Conservation (phyloP, 1,284 basidiomycete genomes). For the Moniliophthora roreri region DNA sequence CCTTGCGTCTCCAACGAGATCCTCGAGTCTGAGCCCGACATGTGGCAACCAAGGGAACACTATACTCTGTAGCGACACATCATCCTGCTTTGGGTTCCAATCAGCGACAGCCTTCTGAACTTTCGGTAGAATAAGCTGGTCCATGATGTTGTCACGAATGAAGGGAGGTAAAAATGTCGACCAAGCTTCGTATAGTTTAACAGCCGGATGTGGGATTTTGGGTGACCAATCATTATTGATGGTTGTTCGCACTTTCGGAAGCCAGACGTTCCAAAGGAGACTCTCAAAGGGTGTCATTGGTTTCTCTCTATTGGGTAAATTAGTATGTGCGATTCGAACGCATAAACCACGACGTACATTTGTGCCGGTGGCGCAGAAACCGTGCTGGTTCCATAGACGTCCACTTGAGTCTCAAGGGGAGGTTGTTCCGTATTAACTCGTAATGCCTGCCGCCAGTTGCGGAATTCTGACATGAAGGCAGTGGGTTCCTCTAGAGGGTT, state of each 20-base stretch:
- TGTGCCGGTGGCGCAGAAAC: constrained; percentile 29
- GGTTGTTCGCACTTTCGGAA: constrained; percentile 88
- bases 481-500: constrained; percentile 69
- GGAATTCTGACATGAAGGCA: constrained; percentile 62
- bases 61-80: constrained; percentile 70
- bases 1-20: constrained; percentile 81
- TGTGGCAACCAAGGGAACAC: constrained; percentile 97
- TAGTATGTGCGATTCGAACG: constrained; percentile 5
- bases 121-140: constrained; percentile 94
- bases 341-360: constrained; percentile 33
- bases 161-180: constrained; percentile 84
- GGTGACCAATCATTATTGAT: constrained; percentile 95
- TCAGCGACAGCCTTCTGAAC: constrained; percentile 81
- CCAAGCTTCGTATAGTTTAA: constrained; percentile 90
- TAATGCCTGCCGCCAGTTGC: constrained; percentile 68
- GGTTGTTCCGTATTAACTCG: constrained; percentile 50
- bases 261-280: constrained; percentile 92
- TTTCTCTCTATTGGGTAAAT: constrained; percentile 39
- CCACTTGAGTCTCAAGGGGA: constrained; percentile 45
- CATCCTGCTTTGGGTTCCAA: constrained; percentile 70
- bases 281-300: constrained; percentile 96
- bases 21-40: constrained; percentile 77
- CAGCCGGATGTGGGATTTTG: constrained; percentile 68
- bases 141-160: constrained; percentile 91
- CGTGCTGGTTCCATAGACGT: constrained; percentile 53